Evolutionary conservation across 2,329 filamentous ascomycete genomes (phyloP), one percentile per base, ranked within the genome.

Genomic region (Colletotrichum sublineola): DNA sequence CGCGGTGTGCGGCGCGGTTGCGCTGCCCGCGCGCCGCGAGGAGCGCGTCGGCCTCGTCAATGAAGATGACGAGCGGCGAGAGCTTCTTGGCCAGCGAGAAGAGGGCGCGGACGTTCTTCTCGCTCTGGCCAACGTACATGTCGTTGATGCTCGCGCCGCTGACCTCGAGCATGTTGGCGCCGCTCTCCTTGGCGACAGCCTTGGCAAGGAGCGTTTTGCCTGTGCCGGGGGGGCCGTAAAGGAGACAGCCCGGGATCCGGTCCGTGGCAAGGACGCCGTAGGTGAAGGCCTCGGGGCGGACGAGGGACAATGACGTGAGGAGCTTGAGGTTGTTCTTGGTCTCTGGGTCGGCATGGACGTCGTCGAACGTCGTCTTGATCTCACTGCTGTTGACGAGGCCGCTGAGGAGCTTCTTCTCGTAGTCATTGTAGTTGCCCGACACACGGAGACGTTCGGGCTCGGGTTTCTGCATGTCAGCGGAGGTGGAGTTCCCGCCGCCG

Each of bases 11-110:
- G 7, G 90, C 89, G 40, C 93, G 88, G 76, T 90, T 91, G 71
- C 88, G 87, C 50, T 89, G 89, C 74, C 90, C 88, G 67, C 96
- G 90, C 20, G 93, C 92, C 36, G 94, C 94, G 68, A 99, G 93
- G 60, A 99, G 91, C 9, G 96, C 93, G 80, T 99, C 96, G 31
- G 95, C 96, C 83, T 99, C 96, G 78, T 99, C 96, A 74, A 99
- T 94, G 83, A 99, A 98, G 63, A 99, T 94, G 20, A 99, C 92
- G 78, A 95, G 95, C 0, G 96, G 96, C 1, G 93, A 92, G 9
- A 98, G 88, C 81, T 97, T 97, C 82, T 94, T 94, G 5, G 96
- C 96, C 0, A 98, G 86, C 0, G 91, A 93, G 83, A 99, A 99
- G 52, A 98, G 91, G 0, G 96, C 96, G 64, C 93, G 92, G 66